Percentiles rank a stretch among this genome's conserved stretches.
These are phyloP conservation scores for Termitomyces sp. DNA, from an alignment of 768 basidiomycete species.

Conservation along the genomic window DNA sequence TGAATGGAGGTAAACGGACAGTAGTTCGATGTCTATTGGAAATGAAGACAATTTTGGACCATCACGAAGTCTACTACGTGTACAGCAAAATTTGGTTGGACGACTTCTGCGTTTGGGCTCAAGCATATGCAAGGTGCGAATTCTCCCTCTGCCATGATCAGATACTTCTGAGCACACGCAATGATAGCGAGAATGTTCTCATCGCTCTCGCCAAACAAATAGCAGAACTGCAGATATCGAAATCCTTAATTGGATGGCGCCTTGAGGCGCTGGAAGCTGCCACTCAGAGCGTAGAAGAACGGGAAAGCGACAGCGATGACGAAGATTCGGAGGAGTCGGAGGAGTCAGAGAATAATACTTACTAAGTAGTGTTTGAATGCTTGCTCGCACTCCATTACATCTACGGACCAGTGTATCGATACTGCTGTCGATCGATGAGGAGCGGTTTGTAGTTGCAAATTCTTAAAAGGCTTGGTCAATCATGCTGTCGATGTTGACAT, in stretches of 20 bases:
- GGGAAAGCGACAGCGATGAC: conserved; percentile 69
- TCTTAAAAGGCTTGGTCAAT: not conserved
- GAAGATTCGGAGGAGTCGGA: conserved; percentile 35
- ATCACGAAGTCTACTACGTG: conserved; percentile 84
- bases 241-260: conserved; percentile 63
- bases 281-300: conserved; percentile 32
- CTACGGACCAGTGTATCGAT: not conserved
- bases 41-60: conserved; percentile 71
- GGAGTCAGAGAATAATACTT: not conserved
- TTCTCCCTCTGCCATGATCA: not conserved
- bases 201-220: conserved; percentile 41
- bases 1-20: conserved; percentile 57
- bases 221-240: conserved; percentile 39
- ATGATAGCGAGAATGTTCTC: conserved; percentile 62
- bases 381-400: not conserved
- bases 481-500: not conserved
- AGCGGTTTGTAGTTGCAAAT: not conserved
- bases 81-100: conserved; percentile 86
- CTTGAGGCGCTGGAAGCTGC: conserved; percentile 64
- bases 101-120: conserved; percentile 81
- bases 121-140: conserved; percentile 63
- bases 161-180: not conserved
- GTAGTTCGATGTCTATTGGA: conserved; percentile 66
- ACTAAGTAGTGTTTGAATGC: conserved; percentile 2
- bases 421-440: not conserved